phyloP scores from a whole-genome alignment of 805 yeast species.

The Saccharomycopsis selenospora region DNA sequence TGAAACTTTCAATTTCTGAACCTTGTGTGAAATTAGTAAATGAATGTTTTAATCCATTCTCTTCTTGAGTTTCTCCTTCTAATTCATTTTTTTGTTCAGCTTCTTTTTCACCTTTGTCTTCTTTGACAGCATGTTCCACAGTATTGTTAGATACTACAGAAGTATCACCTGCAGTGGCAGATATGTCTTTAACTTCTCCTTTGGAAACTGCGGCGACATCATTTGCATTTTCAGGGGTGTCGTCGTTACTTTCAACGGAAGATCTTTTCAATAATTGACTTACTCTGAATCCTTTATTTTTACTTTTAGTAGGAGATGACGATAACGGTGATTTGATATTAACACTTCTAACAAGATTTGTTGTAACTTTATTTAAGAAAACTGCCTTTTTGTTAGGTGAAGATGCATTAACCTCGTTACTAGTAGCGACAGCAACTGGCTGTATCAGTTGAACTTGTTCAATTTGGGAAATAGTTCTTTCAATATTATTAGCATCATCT shows the following conservation, averaged over 20 bases:
- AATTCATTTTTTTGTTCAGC: background rate
- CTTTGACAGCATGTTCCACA: background rate
- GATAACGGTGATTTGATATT: background rate
- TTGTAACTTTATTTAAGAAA: constrained; percentile 8
- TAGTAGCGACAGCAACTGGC: background rate
- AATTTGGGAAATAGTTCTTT: no score
- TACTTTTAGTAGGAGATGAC: background rate
- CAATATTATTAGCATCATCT: constrained; percentile 8
- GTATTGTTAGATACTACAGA: no score
- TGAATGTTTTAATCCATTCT: constrained; percentile 6
- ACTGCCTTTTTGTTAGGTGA: constrained; percentile 1
- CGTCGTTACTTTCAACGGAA: no score
- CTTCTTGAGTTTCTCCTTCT: background rate
- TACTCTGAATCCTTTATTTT: background rate
- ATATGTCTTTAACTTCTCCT: background rate
- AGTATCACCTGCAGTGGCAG: background rate
- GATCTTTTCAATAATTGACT: background rate
- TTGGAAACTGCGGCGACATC: background rate
- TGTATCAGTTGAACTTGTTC: background rate
- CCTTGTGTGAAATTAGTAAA: constrained; percentile 17
- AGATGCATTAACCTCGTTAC: background rate
- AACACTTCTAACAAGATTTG: constrained; percentile 3
- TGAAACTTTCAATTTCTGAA: constrained; percentile 2
- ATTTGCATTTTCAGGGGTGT: background rate
- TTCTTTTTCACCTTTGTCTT: background rate